These are phyloP conservation scores for Globisporangium canariense DNA, from an alignment of 352 stramenopile species.

Conservation along the genomic window DNA sequence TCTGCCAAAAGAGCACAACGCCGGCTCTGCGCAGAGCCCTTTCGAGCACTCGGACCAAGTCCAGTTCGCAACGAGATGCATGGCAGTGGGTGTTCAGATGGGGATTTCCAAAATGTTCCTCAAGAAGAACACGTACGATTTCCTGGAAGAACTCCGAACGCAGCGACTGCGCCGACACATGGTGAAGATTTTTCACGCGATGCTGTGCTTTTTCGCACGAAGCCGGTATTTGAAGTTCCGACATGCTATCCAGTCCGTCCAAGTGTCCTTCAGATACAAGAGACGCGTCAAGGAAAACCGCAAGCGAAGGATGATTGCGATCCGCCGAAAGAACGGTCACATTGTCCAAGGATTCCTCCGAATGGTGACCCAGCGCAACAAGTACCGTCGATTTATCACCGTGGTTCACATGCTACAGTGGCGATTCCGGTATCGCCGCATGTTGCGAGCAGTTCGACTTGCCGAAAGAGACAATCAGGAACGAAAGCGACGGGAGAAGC, in stretches of 20 bases:
- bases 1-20: slow-evolving; percentile 86
- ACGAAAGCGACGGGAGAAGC: slow-evolving; percentile 21
- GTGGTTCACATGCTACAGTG: slow-evolving; percentile 68
- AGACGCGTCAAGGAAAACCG: slow-evolving; percentile 28
- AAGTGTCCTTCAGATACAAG: slow-evolving; percentile 62
- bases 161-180: slow-evolving; percentile 66
- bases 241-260: slow-evolving; percentile 45
- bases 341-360: slow-evolving; percentile 57
- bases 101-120: slow-evolving; percentile 96
- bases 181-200: slow-evolving; percentile 68
- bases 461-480: slow-evolving; percentile 19
- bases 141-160: slow-evolving; percentile 87
- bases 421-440: slow-evolving; percentile 54
- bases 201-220: slow-evolving; percentile 58
- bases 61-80: slow-evolving; percentile 57
- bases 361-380: slow-evolving; percentile 47
- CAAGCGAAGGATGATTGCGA: slow-evolving; percentile 31
- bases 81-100: slow-evolving; percentile 85
- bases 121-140: slow-evolving; percentile 87
- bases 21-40: slow-evolving; percentile 61
- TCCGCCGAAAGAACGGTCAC: slow-evolving; percentile 39
- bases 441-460: slow-evolving; percentile 20
- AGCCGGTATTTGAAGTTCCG: slow-evolving; percentile 57
- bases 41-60: slow-evolving; percentile 69
- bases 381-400: slow-evolving; percentile 47